Evolutionary conservation across 1,139 yeast species (phyloP), one percentile per base, ranked within the genome.

Genomic region (Hemisphaericaspora subhashii): DNA sequence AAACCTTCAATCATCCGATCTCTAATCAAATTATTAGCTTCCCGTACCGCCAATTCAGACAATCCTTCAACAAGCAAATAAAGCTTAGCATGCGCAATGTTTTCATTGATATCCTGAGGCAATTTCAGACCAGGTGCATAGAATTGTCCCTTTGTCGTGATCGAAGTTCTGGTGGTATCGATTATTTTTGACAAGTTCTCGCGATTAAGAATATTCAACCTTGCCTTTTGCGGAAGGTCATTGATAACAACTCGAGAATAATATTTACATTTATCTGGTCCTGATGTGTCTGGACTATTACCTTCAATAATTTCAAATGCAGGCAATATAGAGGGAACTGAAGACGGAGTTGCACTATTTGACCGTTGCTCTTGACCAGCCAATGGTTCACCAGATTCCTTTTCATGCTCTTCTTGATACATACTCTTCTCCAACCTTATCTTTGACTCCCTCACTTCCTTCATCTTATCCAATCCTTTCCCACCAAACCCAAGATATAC

Each of bases 401-500:
- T 37, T 5, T 47, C 52, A 4, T 48, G 55, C n/a, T 49, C 60
- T 25, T 34, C 44, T 1, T 63, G 68, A 45, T 55, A 60, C 23
- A 60, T 59, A 41, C 54, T 66, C 46, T 77, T 66, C 53, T 84
- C 84, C 36, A 71, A 53, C 40, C 68, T 72, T 43, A 80, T 69
- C 25, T 73, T 74, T 29, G 69, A 73, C 23, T 82, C 83, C 38
- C 98, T 69, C 9, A 77, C 71, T 38, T 78, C 79, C 45, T 87
- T 95, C 35, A 92, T 66, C 46, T 84, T 84, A 35, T 85, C 95
- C 41, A 92, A 71, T 1, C 98, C 98, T 53, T 86, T 84, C 16
- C 98, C 98, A 2, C 96, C 95, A 66, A 89, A 92, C 0, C 98
- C 98, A 42, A 78, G 77, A 15, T 76, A 72, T 39, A 77, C 70